These are phyloP conservation scores for Herpetomonas tarakana DNA, from an alignment of 208 protist species.

Conservation along the genomic window DNA sequence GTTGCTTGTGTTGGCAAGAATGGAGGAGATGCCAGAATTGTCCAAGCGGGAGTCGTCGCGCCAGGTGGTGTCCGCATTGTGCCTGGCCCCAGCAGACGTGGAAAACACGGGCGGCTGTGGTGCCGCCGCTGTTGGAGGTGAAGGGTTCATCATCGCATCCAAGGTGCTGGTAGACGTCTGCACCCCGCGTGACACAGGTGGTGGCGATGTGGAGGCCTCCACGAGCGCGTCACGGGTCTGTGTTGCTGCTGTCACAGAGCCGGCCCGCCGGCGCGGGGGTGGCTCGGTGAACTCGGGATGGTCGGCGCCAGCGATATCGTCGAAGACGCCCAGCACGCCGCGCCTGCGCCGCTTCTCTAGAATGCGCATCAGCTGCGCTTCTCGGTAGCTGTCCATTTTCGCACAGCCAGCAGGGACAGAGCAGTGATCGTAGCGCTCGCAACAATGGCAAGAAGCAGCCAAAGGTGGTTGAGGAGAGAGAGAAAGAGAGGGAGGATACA, in stretches of 20 bases:
- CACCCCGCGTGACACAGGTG: constrained; percentile 1
- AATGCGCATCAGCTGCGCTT: constrained; percentile 66
- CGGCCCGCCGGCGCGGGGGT: constrained; percentile 1
- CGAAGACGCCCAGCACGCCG: constrained; percentile 38
- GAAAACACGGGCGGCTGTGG: no score
- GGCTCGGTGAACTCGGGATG: not conserved
- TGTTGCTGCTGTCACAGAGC: constrained; percentile 7
- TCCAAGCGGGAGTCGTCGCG: not conserved
- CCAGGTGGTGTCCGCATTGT: no score
- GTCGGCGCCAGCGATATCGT: not conserved
- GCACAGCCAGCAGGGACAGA: not conserved
- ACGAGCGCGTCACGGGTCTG: constrained; percentile 7
- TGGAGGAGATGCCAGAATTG: no score
- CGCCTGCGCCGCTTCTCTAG: constrained; percentile 66
- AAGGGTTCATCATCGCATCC: no score
- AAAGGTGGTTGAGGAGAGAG: constrained; percentile 6
- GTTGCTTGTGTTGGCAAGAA: no score
- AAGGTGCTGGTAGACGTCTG: no score
- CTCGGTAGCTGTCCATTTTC: constrained; percentile 64
- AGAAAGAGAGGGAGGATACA: constrained; percentile 20
- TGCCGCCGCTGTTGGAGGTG: no score
- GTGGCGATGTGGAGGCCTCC: constrained; percentile 5
- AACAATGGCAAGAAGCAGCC: constrained; percentile 6
- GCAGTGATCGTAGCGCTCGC: no score
- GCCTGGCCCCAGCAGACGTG: no score